phyloP scores from a whole-genome alignment of 768 basidiomycete genomes.

The Tricholomella constricta region DNA sequence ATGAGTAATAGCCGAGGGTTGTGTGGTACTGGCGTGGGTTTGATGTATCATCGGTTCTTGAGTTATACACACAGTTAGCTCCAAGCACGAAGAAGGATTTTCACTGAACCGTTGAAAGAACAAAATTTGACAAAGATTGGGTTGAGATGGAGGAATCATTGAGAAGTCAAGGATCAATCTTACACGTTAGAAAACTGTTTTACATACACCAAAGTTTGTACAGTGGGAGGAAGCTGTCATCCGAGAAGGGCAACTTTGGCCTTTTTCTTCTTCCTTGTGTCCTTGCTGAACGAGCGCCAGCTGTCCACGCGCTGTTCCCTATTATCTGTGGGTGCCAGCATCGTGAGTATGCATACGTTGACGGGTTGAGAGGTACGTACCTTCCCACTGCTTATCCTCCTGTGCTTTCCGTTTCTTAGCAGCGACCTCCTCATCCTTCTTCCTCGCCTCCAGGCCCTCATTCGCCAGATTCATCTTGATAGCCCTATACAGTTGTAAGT shows the following conservation, averaged over 20 bases:
- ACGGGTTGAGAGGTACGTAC: constrained; percentile 38
- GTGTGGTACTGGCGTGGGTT: background rate
- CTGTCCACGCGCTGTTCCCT: constrained; percentile 83
- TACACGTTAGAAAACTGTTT: constrained; percentile 20
- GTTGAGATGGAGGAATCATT: background rate
- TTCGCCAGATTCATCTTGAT: constrained; percentile 91
- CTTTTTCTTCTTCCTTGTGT: constrained; percentile 85
- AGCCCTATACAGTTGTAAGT: constrained; percentile 52
- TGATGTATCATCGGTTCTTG: constrained; percentile 10
- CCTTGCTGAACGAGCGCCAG: constrained; percentile 74
- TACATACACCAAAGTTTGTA: constrained; percentile 24
- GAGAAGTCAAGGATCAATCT: constrained; percentile 14
- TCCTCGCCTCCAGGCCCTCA: constrained; percentile 89
- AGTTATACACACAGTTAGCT: constrained; percentile 11
- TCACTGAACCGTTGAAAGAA: constrained; percentile 19
- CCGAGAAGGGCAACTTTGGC: constrained; percentile 67
- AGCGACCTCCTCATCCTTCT: constrained; percentile 84
- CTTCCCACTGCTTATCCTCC: constrained; percentile 89
- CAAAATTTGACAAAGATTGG: constrained; percentile 7
- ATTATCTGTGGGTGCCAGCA: constrained; percentile 44
- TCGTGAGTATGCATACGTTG: background rate
- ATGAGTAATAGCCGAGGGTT: background rate
- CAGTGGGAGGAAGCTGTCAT: constrained; percentile 32
- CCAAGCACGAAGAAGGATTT: background rate
- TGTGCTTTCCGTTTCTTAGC: constrained; percentile 84